Percentiles rank a stretch among this genome's conserved stretches.
Conservation (phyloP, 2,329 filamentous ascomycete genomes). For the Colletotrichum sp. region DNA sequence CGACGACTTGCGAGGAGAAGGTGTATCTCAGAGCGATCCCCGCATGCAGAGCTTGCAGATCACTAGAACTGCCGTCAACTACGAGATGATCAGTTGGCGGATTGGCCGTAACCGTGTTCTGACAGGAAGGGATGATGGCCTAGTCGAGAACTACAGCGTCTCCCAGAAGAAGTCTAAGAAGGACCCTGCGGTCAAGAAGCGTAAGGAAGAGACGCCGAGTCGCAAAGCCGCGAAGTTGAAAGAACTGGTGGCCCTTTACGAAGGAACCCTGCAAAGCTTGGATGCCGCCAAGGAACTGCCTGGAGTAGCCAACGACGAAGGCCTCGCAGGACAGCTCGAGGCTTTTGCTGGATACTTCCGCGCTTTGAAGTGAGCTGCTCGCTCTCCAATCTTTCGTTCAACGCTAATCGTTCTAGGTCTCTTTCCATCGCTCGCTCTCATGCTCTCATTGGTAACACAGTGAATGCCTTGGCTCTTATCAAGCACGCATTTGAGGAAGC, state of each 20-base stretch:
- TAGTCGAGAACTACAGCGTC: conserved; percentile 56
- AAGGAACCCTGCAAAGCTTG: conserved; percentile 88
- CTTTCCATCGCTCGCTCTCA: conserved; percentile 88
- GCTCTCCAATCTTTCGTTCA: not conserved
- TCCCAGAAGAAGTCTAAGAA: conserved; percentile 59
- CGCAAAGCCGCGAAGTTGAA: conserved; percentile 81
- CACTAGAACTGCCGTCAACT: conserved; percentile 91
- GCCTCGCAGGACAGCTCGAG: conserved; percentile 78
- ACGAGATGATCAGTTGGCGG: conserved; percentile 92
- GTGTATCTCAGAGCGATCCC: conserved; percentile 80
- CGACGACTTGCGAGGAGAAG: conserved; percentile 85
- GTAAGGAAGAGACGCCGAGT: conserved; percentile 70
- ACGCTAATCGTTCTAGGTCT: conserved; percentile 56
- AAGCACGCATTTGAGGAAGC: conserved; percentile 72
- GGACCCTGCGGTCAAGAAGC: conserved; percentile 37
- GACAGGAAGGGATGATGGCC: conserved; percentile 82
- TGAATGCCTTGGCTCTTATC: conserved; percentile 86
- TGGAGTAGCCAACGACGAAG: conserved; percentile 84
- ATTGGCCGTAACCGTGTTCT: conserved; percentile 91
- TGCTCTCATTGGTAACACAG: conserved; percentile 71
- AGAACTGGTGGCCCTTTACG: conserved; percentile 88
- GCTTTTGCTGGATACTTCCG: conserved; percentile 84
- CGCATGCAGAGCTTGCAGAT: conserved; percentile 94
- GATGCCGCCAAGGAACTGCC: conserved; percentile 89
- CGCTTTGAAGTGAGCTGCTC: conserved; percentile 74